These are phyloP conservation scores for Termitomyces sp. DNA, from an alignment of 768 basidiomycete species.

Conservation along the genomic window DNA sequence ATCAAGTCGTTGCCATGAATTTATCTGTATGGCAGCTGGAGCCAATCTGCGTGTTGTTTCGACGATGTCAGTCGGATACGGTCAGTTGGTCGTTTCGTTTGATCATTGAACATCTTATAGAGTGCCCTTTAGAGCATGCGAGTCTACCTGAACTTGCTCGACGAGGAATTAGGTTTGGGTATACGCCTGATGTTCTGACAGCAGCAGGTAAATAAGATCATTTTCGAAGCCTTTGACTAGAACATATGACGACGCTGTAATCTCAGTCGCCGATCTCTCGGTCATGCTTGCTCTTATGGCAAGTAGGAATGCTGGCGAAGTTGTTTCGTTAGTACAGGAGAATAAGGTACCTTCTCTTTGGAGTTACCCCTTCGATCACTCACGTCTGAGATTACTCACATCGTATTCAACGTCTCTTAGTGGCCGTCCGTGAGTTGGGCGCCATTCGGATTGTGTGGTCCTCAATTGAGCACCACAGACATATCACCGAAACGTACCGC, in stretches of 20 bases:
- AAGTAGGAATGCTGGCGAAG: constrained; percentile 67
- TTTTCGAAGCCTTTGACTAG: not conserved
- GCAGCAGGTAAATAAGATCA: constrained; percentile 60
- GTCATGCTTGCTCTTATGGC: constrained; percentile 96
- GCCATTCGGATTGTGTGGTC: constrained; percentile 83
- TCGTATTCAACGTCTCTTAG: constrained; percentile 25
- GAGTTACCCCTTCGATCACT: not conserved
- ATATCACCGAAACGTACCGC: constrained; percentile 55
- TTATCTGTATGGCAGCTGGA: constrained; percentile 47
- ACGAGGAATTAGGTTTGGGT: constrained; percentile 70
- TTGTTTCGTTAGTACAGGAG: constrained; percentile 56
- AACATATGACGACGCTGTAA: not conserved
- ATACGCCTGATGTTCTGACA: constrained; percentile 91
- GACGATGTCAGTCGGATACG: constrained; percentile 90
- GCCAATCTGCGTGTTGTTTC: constrained; percentile 75
- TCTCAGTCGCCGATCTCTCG: constrained; percentile 78
- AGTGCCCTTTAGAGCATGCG: constrained; percentile 62
- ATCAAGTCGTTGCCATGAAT: not conserved
- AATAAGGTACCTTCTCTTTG: constrained; percentile 46
- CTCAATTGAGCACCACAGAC: constrained; percentile 57
- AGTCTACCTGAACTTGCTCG: constrained; percentile 53
- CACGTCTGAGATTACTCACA: not conserved
- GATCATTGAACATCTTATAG: not conserved
- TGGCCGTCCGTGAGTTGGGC: constrained; percentile 80
- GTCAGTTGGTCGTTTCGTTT: constrained; percentile 28